These are phyloP conservation scores for Centrapalus pauciflorus DNA, from an alignment of 129 eudicot genomes.

Conservation along the genomic window DNA sequence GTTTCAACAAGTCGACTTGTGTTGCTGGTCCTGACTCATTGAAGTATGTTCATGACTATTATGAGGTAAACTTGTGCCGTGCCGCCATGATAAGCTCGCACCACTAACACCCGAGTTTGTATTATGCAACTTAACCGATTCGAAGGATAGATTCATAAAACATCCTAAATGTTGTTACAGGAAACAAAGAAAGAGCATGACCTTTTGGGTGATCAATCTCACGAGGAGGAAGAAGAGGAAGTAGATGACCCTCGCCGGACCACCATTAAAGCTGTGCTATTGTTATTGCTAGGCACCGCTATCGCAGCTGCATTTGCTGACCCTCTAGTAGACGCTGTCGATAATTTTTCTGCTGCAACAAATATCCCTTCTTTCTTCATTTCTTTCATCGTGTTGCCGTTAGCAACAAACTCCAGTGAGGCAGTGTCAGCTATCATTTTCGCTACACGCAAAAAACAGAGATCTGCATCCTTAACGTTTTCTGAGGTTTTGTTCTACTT, in stretches of 20 bases:
- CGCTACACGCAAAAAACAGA: constrained; percentile 66
- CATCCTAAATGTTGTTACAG: constrained; percentile 21
- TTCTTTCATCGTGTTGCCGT: constrained; percentile 78
- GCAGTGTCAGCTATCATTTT: constrained; percentile 92
- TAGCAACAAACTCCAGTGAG: constrained; percentile 94
- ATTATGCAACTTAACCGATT: background rate
- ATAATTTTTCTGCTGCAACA: constrained; percentile 79
- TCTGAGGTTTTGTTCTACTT: constrained; percentile 69
- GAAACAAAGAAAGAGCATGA: constrained; percentile 62
- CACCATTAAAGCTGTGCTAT: constrained; percentile 60
- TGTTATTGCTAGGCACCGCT: constrained; percentile 64
- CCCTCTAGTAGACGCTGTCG: constrained; percentile 87
- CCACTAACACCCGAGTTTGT: background rate
- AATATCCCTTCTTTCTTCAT: constrained; percentile 86
- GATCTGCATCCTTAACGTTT: constrained; percentile 90
- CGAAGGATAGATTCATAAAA: too few species aligned
- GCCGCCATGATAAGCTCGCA: too few species aligned
- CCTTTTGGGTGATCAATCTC: constrained; percentile 54
- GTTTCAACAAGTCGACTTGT: constrained; percentile 26
- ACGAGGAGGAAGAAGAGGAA: constrained; percentile 37
- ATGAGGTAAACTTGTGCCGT: constrained; percentile 27
- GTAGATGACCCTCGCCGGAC: constrained; percentile 51
- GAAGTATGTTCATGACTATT: constrained; percentile 51
- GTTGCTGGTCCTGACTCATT: constrained; percentile 43
- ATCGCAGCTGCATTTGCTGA: constrained; percentile 97